These are phyloP conservation scores for Candida railenensis DNA, from an alignment of 805 yeast genomes.

Conservation along the genomic window DNA sequence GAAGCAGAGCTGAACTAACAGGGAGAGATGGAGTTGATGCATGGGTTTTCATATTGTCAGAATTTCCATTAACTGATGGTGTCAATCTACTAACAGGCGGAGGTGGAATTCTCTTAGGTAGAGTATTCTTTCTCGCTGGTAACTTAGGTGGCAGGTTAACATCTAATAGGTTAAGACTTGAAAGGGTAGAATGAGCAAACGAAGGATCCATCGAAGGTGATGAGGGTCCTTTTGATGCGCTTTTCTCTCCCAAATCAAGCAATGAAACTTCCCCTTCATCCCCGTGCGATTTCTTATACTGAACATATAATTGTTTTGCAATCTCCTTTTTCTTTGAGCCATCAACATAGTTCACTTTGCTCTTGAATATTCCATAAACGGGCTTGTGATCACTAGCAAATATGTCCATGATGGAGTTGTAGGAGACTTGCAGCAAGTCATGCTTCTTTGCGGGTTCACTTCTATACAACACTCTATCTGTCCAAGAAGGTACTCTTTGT, in stretches of 20 bases:
- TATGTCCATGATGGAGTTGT: slow-evolving; percentile 61
- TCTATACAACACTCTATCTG: slow-evolving; percentile 78
- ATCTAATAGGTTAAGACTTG: slow-evolving; percentile 37
- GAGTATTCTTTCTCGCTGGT: slow-evolving; percentile 17
- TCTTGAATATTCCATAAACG: slow-evolving; percentile 75
- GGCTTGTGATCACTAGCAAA: slow-evolving; percentile 88
- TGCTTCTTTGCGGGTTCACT: slow-evolving; percentile 40
- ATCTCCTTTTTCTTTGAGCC: slow-evolving; percentile 27
- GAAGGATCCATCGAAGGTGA: neutral
- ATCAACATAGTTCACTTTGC: slow-evolving; percentile 67
- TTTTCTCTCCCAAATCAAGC: neutral
- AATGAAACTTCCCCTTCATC: slow-evolving; percentile 13
- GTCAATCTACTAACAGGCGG: slow-evolving; percentile 22
- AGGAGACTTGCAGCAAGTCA: slow-evolving; percentile 59
- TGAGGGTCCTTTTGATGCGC: neutral
- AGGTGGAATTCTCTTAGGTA: slow-evolving; percentile 31
- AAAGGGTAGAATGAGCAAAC: slow-evolving; percentile 28
- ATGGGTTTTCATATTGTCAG: neutral
- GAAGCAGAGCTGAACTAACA: slow-evolving; percentile 12
- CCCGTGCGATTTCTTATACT: slow-evolving; percentile 29
- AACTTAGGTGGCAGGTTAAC: slow-evolving; percentile 23
- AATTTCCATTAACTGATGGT: neutral
- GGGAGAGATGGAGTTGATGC: slow-evolving; percentile 15
- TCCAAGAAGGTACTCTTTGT: slow-evolving; percentile 94
- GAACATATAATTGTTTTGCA: slow-evolving; percentile 25